Conservation (phyloP, 2,329 filamentous ascomycete genomes). For the Pyrenophora tritici-repentis region DNA sequence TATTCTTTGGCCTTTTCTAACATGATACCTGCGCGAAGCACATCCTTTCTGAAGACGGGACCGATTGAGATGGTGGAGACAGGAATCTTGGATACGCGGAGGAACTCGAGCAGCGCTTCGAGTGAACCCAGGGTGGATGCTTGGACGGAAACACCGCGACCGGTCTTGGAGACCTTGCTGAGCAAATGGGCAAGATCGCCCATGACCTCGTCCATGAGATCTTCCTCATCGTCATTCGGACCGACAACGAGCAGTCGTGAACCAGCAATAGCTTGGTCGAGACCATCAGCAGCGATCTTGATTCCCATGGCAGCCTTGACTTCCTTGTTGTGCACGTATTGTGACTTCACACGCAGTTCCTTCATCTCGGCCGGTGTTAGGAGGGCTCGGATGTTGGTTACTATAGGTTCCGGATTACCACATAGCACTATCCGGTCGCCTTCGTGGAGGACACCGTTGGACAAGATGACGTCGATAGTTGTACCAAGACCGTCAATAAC, state of each 20-base stretch:
- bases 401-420: constrained; percentile 94
- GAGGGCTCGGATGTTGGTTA: constrained; percentile 91
- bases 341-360: constrained; percentile 91
- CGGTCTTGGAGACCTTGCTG: constrained; percentile 86
- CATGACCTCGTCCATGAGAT: constrained; percentile 96
- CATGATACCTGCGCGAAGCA: constrained; percentile 94
- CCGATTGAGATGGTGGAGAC: constrained; percentile 97
- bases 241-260: constrained; percentile 93
- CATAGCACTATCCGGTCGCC: constrained; percentile 94
- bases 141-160: constrained; percentile 94
- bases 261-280: constrained; percentile 94
- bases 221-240: constrained; percentile 93
- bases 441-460: constrained; percentile 92
- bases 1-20: constrained; percentile 92
- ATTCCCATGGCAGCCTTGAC: constrained; percentile 98
- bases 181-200: constrained; percentile 89
- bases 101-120: constrained; percentile 93
- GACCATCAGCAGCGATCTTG: constrained; percentile 95
- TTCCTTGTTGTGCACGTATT: constrained; percentile 98
- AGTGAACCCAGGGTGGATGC: constrained; percentile 96
- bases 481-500: constrained; percentile 98
- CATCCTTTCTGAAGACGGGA: constrained; percentile 96
- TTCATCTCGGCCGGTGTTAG: constrained; percentile 91
- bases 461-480: constrained; percentile 95
- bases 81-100: constrained; percentile 94